Percentiles rank a stretch among this genome's conserved stretches.
Evolutionary conservation across 2,329 filamentous ascomycete genomes (phyloP).

Genomic region (Davidsoniella virescens): DNA sequence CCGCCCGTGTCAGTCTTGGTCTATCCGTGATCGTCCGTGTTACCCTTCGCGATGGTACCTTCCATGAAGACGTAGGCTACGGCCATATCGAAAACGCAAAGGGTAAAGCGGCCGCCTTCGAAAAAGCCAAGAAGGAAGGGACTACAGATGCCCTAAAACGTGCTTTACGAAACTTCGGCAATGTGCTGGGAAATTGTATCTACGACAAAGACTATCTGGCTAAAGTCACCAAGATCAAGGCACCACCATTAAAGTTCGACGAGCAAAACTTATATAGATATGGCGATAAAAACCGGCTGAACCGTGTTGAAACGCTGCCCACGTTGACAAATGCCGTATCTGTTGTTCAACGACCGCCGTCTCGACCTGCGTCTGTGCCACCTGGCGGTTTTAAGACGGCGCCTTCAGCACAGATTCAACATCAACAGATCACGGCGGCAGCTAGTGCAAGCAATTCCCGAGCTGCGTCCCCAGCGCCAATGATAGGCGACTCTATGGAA

Average conservation of each 20-base stretch:
- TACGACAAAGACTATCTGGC: constrained; percentile 91
- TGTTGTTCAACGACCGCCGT: background rate
- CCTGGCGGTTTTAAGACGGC: background rate
- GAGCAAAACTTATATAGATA: constrained; percentile 70
- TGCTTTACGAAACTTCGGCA: constrained; percentile 80
- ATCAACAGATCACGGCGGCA: constrained; percentile 22
- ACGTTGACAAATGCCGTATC: background rate
- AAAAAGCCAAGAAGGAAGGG: constrained; percentile 97
- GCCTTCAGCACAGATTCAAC: constrained; percentile 15
- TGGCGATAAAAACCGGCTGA: constrained; percentile 30
- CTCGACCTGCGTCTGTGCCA: background rate
- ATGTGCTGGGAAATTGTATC: constrained; percentile 93
- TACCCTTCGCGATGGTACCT: constrained; percentile 84
- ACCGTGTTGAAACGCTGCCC: background rate
- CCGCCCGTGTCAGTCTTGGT: constrained; percentile 65
- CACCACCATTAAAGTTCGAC: constrained; percentile 54
- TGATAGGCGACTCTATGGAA: constrained; percentile 7
- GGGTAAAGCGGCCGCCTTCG: constrained; percentile 87
- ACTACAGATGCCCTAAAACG: constrained; percentile 90
- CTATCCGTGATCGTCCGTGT: constrained; percentile 83
- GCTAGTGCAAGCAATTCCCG: background rate
- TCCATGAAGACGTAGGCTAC: constrained; percentile 93
- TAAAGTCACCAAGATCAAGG: constrained; percentile 82
- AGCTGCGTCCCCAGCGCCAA: constrained; percentile 8
- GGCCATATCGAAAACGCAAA: constrained; percentile 93